Evolutionary conservation across 2,329 filamentous ascomycete genomes (phyloP).

Genomic region (Trichoderma sp.): DNA sequence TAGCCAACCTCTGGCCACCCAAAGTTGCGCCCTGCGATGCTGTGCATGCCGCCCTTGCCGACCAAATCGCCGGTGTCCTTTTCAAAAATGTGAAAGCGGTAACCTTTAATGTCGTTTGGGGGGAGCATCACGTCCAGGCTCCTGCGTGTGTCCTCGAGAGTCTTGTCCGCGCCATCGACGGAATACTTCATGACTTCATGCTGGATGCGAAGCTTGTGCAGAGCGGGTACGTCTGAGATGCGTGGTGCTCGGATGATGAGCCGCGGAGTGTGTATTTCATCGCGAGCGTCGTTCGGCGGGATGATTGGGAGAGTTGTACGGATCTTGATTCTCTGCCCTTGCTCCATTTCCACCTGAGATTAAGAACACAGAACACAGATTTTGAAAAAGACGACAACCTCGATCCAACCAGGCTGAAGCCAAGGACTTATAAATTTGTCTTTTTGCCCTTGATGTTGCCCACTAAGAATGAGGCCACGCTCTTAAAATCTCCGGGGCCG

Average conservation of each 20-base stretch:
- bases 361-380: background rate
- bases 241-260: background rate
- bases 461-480: background rate
- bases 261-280: slow-evolving; percentile 3
- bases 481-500: background rate
- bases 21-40: background rate
- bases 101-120: background rate
- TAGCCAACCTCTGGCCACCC: slow-evolving; percentile 57
- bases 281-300: background rate
- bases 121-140: background rate
- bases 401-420: background rate
- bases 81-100: slow-evolving; percentile 2
- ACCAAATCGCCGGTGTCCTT: background rate
- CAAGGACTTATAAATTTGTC: background rate
- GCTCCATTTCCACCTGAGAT: background rate
- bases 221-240: slow-evolving; percentile 4
- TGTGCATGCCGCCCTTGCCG: slow-evolving; percentile 8
- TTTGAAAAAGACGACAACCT: background rate
- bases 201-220: background rate
- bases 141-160: background rate
- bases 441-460: background rate
- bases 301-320: slow-evolving; percentile 1
- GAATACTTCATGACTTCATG: slow-evolving; percentile 3
- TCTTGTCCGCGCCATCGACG: background rate
- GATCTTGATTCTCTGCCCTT: background rate